Percentiles rank a stretch among this genome's conserved stretches.
phyloP scores from a whole-genome alignment of 129 eudicot species.

The Helichrysum umbraculigerum region DNA sequence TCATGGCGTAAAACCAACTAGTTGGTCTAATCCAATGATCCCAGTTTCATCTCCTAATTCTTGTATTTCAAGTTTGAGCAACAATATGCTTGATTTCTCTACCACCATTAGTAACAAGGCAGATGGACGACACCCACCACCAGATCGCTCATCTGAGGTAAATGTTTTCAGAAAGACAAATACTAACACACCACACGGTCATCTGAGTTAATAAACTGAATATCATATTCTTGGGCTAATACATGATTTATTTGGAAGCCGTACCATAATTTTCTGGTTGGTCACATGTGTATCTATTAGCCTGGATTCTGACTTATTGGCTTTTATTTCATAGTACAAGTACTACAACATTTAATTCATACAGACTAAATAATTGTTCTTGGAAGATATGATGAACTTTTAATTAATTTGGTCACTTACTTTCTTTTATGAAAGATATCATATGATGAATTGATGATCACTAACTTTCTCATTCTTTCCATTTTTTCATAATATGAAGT shows the following conservation, averaged over 20 bases:
- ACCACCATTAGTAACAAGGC: slow-evolving; percentile 36
- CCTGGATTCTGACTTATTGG: slow-evolving; percentile 7
- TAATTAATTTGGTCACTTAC: background rate
- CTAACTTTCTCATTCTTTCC: slow-evolving; percentile 2
- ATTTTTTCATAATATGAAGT: slow-evolving; percentile 38
- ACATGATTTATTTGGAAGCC: background rate
- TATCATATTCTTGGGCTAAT: background rate
- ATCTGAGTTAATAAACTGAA: background rate
- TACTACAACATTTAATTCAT: slow-evolving; percentile 22
- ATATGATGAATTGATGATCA: slow-evolving; percentile 14
- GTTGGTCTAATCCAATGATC: slow-evolving; percentile 53
- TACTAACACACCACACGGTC: background rate
- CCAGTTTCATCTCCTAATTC: slow-evolving; percentile 74
- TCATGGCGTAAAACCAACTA: slow-evolving; percentile 33
- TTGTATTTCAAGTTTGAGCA: slow-evolving; percentile 65
- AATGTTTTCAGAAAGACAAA: background rate
- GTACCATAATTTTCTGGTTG: slow-evolving; percentile 9
- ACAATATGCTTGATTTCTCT: slow-evolving; percentile 70
- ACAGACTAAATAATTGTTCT: slow-evolving; percentile 14
- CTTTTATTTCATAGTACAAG: slow-evolving; percentile 15
- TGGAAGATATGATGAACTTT: background rate
- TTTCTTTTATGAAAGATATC: background rate
- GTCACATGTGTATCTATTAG: slow-evolving; percentile 23
- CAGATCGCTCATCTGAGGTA: slow-evolving; percentile 83
- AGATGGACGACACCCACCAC: slow-evolving; percentile 59